Evolutionary conservation across 2,329 filamentous ascomycete species (phyloP).

Genomic region (Calonectria hawksworthii): DNA sequence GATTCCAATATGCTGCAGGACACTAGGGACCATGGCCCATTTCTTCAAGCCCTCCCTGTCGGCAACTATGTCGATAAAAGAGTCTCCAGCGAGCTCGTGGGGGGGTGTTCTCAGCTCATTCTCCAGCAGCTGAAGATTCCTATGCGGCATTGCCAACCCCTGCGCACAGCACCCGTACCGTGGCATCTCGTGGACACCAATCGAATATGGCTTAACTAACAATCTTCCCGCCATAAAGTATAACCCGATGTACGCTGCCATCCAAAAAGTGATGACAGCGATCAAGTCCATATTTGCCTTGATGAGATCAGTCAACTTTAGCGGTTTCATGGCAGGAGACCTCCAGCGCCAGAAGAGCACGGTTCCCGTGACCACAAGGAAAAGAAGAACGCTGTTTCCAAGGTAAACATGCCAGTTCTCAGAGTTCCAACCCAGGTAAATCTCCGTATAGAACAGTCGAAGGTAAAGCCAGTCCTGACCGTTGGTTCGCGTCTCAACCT

Average conservation of each 20-base stretch:
- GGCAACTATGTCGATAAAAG: slow-evolving; percentile 49
- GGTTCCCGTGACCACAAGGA: slow-evolving; percentile 22
- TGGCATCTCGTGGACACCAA: slow-evolving; percentile 50
- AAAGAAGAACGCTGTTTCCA: slow-evolving; percentile 37
- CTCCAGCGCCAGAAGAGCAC: slow-evolving; percentile 32
- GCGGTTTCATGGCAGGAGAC: slow-evolving; percentile 18
- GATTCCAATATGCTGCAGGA: slow-evolving; percentile 51
- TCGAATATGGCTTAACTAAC: slow-evolving; percentile 37
- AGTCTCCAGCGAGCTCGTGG: slow-evolving; percentile 45
- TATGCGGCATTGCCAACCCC: slow-evolving; percentile 49
- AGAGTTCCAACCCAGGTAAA: slow-evolving; percentile 52
- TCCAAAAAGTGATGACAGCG: slow-evolving; percentile 41
- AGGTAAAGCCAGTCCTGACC: slow-evolving; percentile 49
- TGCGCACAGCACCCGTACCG: slow-evolving; percentile 53
- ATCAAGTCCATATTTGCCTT: slow-evolving; percentile 16
- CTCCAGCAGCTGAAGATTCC: slow-evolving; percentile 41
- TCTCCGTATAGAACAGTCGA: slow-evolving; percentile 52
- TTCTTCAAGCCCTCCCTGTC: slow-evolving; percentile 43
- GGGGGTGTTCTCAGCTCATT: slow-evolving; percentile 34
- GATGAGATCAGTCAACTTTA: slow-evolving; percentile 28
- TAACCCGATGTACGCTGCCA: slow-evolving; percentile 39
- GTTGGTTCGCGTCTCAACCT: slow-evolving; percentile 35
- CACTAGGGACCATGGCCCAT: slow-evolving; percentile 50
- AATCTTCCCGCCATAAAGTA: slow-evolving; percentile 49
- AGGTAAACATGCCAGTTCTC: slow-evolving; percentile 49